Base-by-base conservation (phyloP, 164 flowering plant genomes). In the Vitis cinerea region DNA sequence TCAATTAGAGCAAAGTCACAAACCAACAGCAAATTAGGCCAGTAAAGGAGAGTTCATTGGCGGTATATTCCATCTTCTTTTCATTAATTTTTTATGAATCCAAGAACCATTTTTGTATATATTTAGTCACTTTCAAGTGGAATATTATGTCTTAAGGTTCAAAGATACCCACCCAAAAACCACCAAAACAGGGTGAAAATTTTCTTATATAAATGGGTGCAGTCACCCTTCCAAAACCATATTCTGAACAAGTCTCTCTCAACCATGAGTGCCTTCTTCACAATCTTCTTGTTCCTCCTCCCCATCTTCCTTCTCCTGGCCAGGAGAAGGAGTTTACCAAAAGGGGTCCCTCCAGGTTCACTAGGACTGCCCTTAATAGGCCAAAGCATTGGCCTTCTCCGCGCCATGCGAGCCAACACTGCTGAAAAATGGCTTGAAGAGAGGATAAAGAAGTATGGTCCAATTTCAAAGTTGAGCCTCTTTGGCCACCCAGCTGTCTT, bases 281-380 rank as follows among this genome's bases (percentile, higher is more conserved):
- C 56, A 4, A 64, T 78, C 14, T 66, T 74, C 59, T 31, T 71
- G 15, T 31, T 75, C 52, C 63, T 77, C 19, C 10, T 77, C 23
- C 73, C 80, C 48, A 63, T 77, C 29, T 54, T 79, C 54, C 61
- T 82, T 14, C 71, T 82, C 70, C 55, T 74, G 1, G 27, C 5
- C 5, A 70, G 66, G 56, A 64, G 75, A 63, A 68, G 64, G 65
- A 63, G 50, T 51, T 61, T 68, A 65, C 37, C 75, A 53, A 65
- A 74, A 65, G 67, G 50, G 59, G 66, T 77, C 7, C 85, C 85
- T 48, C 85, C 85, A 8, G 85, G 85, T n/a, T 75, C 79, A 59
- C 61, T 82, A 1, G 85, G 85, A 60, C 1, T 80, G 8, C 85
- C 85, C 23, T 10, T 83, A 2, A 66, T 83, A 8, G 83, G 86